A percentile compares a stretch with the other conserved stretches of the same genome.
These are phyloP conservation scores for Claviceps sp. DNA, from an alignment of 2,329 filamentous ascomycete genomes.

Conservation along the genomic window DNA sequence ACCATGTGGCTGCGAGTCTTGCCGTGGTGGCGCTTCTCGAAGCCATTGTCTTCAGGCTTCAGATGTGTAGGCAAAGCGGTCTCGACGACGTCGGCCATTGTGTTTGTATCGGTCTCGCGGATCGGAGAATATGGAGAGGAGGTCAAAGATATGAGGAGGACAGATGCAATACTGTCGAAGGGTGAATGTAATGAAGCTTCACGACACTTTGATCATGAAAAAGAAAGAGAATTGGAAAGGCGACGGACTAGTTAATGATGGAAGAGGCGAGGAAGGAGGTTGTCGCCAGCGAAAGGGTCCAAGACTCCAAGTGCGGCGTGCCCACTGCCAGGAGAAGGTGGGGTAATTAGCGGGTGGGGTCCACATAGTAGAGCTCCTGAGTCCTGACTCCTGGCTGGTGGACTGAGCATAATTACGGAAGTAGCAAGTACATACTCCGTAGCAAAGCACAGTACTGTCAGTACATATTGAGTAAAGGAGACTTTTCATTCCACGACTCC, in stretches of 20 bases:
- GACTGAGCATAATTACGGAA: neutral
- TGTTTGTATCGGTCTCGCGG: constrained; percentile 12
- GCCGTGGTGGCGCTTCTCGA: constrained; percentile 59
- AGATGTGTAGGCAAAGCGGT: constrained; percentile 75
- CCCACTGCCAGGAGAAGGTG: constrained; percentile 5
- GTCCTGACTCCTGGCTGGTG: neutral
- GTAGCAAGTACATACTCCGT: too few relatives aligned
- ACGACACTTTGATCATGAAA: neutral
- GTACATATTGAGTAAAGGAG: too few relatives aligned
- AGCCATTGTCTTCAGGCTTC: constrained; percentile 45
- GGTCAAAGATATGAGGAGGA: neutral
- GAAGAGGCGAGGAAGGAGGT: neutral
- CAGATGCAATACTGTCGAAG: neutral
- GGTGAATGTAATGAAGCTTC: neutral
- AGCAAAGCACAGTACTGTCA: too few relatives aligned
- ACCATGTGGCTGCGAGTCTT: constrained; percentile 81
- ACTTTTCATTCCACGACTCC: too few relatives aligned
- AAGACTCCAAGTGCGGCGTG: neutral
- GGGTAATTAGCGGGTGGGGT: constrained; percentile 3
- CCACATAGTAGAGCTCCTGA: neutral
- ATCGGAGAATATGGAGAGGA: neutral
- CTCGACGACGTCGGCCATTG: constrained; percentile 59
- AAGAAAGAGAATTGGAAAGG: neutral
- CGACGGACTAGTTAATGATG: neutral
- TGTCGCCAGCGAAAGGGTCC: constrained; percentile 1